Conservation (phyloP, 805 yeast species). For the Saccharomycopsis sp. region DNA sequence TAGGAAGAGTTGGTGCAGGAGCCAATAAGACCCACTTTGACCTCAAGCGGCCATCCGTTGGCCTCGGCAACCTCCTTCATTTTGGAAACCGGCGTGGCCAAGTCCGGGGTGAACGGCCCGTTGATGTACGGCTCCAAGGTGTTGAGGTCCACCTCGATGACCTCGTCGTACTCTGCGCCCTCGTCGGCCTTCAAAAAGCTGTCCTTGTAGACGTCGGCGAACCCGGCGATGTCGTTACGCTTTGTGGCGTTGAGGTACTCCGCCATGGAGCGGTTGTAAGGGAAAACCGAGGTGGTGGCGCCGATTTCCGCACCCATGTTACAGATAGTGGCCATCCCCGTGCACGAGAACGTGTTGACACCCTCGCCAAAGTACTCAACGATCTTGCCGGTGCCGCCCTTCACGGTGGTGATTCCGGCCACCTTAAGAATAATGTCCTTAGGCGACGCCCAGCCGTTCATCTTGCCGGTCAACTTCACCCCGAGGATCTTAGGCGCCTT, state of each 20-base stretch:
- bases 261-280: constrained; percentile 74
- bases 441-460: constrained; percentile 96
- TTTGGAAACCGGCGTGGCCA: constrained; percentile 89
- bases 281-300: constrained; percentile 97
- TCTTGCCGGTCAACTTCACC: constrained; percentile 85
- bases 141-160: constrained; percentile 82
- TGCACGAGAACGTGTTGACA: constrained; percentile 84
- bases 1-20: constrained; percentile 98
- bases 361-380: constrained; percentile 97
- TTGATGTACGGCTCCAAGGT: constrained; percentile 92
- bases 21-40: constrained; percentile 93
- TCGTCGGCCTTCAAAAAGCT: constrained; percentile 77
- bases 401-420: constrained; percentile 91
- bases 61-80: constrained; percentile 76
- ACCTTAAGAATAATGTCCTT: constrained; percentile 90
- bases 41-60: constrained; percentile 89
- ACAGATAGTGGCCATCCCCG: constrained; percentile 99
- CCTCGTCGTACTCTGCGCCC: constrained; percentile 90
- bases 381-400: constrained; percentile 97
- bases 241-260: constrained; percentile 82
- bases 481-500: constrained; percentile 96
- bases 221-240: constrained; percentile 77
- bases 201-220: constrained; percentile 60
- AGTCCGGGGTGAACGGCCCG: constrained; percentile 98
- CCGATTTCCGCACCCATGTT: constrained; percentile 99